phyloP scores from a whole-genome alignment of 768 basidiomycete species.

The Hericium rajendrae region DNA sequence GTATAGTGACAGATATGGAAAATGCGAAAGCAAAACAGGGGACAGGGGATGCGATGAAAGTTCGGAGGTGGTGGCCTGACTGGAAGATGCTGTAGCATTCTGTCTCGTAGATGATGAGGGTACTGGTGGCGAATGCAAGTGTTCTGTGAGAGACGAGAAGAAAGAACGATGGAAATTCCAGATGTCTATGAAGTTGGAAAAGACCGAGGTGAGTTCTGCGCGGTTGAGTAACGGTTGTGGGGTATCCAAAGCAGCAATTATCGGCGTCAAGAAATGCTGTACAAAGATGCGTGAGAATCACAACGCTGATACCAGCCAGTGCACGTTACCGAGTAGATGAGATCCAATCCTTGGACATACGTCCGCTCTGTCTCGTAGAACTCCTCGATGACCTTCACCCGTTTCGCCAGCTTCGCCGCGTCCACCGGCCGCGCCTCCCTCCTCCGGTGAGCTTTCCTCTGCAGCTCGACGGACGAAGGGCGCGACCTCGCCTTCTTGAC shows the following conservation, averaged over 20 bases:
- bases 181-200: constrained; percentile 86
- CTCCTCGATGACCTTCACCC: constrained; percentile 65
- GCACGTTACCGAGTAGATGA: constrained; percentile 62
- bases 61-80: neutral
- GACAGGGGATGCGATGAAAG: constrained; percentile 32
- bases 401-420: constrained; percentile 43
- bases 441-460: constrained; percentile 28
- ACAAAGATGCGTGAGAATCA: neutral
- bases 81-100: neutral
- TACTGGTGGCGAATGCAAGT: constrained; percentile 21
- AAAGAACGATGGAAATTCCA: constrained; percentile 82
- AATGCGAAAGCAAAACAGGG: constrained; percentile 63
- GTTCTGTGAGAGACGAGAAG: constrained; percentile 46
- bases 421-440: constrained; percentile 32
- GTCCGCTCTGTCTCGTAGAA: constrained; percentile 75
- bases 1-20: constrained; percentile 83
- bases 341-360: constrained; percentile 74
- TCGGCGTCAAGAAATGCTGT: constrained; percentile 76
- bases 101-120: neutral
- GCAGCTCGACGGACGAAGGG: constrained; percentile 31
- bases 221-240: constrained; percentile 60
- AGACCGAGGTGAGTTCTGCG: constrained; percentile 59
- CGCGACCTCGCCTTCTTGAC: constrained; percentile 19
- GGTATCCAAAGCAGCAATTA: constrained; percentile 66
- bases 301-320: constrained; percentile 4